Base-by-base conservation (phyloP, 2,329 filamentous ascomycete genomes). In the Neodidymelliopsis sp. region DNA sequence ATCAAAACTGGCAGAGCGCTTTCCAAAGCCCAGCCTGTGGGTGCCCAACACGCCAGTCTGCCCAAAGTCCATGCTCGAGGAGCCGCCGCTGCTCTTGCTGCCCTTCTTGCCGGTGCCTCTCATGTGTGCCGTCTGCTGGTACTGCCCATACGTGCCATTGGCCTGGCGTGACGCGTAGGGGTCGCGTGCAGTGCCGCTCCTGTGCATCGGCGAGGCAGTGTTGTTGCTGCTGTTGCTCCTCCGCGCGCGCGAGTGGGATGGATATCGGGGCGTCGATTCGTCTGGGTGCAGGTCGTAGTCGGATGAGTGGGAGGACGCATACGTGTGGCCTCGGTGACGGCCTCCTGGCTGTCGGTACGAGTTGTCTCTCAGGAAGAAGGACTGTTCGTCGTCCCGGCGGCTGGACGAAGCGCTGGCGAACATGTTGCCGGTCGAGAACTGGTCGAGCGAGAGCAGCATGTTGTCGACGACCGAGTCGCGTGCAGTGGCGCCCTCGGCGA, bases 391-490 rank as follows among this genome's bases (percentile, higher is more conserved):
- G 13, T 42, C 36, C 25, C 49, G 19, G 49, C 27, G 29, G 49
- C 33, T 42, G 49, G 44, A 39, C 3, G 48, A 47, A 13, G 40
- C 20, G 46, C 49, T 24, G 51, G 54, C 43, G n/a, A 63, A 61
- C 51, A 62, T 40, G 49, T 54, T 47, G 4, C 53, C 57, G 0
- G 60, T 53, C 2, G 67, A 57, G 37, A 73, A 65, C 72, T 93
- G 89, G 74, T 96, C 93, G 57, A 99, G 86, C 29, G 92, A 96
- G 58, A 94, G 80, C 53, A 97, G 85, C 88, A 99, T 94, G 73
- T 97, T 96, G 74, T 94, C 89, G 51, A 99, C 91, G 60, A 99
- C 86, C 25, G 92, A 97, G 68, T 96, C 90, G 60, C 93, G 86
- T 11, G 60, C 56, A 13, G 50, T 62, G 29, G 89, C 90, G 56